phyloP scores from a whole-genome alignment of 129 eudicot species.

The Pittosporum tobira region DNA sequence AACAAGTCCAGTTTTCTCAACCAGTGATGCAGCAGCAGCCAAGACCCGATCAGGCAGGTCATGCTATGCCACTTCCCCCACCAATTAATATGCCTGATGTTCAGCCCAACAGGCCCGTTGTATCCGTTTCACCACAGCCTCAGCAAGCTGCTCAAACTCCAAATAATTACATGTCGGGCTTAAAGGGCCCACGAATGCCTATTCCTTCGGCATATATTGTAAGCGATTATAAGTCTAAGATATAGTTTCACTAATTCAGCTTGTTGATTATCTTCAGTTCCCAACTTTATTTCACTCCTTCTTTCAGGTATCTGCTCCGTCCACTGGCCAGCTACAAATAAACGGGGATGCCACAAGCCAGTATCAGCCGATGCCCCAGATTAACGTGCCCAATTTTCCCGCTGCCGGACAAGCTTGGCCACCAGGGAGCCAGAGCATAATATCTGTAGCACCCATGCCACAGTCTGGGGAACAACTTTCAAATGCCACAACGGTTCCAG shows the following conservation, averaged over 20 bases:
- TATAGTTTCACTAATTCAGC: neutral
- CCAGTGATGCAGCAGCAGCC: conserved; percentile 48
- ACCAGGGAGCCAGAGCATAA: conserved; percentile 27
- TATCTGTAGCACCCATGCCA: conserved; percentile 27
- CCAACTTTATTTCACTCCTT: conserved; percentile 9
- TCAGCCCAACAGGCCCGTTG: conserved; percentile 40
- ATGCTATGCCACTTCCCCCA: conserved; percentile 34
- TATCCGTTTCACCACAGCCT: conserved; percentile 51
- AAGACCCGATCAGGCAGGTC: conserved; percentile 43
- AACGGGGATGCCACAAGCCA: conserved; percentile 42
- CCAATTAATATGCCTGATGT: conserved; percentile 54
- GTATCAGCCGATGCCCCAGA: conserved; percentile 35
- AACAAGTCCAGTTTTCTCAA: conserved; percentile 41
- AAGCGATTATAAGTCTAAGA: conserved; percentile 18
- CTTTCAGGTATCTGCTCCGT: conserved; percentile 37
- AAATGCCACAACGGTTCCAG: conserved; percentile 24
- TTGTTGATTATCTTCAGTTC: conserved; percentile 4
- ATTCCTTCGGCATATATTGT: conserved; percentile 42
- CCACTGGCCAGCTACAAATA: conserved; percentile 44
- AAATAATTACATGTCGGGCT: conserved; percentile 39
- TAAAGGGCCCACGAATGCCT: conserved; percentile 47
- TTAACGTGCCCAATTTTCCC: conserved; percentile 33
- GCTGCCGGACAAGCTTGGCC: conserved; percentile 45
- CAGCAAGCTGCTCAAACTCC: conserved; percentile 38
- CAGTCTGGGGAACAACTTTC: conserved; percentile 36